phyloP scores from a whole-genome alignment of 1,284 basidiomycete genomes.

The Apiotrichum sp. region DNA sequence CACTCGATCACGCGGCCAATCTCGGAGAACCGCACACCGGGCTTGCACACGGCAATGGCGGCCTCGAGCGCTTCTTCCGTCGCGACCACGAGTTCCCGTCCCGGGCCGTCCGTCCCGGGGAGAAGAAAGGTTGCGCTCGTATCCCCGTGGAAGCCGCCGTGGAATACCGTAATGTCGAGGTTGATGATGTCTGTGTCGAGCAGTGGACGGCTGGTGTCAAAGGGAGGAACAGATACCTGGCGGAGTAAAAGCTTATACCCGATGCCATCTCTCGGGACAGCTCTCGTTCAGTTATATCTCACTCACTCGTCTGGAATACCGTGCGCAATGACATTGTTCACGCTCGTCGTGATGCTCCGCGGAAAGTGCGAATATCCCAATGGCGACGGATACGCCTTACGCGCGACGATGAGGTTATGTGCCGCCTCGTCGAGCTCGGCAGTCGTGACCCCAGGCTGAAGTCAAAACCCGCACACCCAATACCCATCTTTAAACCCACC shows the following conservation, averaged over 20 bases:
- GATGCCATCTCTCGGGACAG: too few species aligned
- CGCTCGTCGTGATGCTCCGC: conserved; percentile 72
- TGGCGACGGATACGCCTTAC: conserved; percentile 81
- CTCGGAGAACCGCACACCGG: conserved; percentile 62
- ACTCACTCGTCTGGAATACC: conserved; percentile 79
- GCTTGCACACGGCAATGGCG: conserved; percentile 70
- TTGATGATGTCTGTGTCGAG: conserved; percentile 76
- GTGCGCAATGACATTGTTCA: conserved; percentile 65
- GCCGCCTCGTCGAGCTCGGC: conserved; percentile 62
- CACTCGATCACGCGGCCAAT: conserved; percentile 72
- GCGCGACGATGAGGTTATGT: conserved; percentile 62
- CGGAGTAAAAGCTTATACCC: too few species aligned
- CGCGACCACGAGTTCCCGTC: conserved; percentile 57
- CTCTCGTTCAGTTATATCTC: not conserved
- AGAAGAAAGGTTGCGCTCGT: conserved; percentile 75
- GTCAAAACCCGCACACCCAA: conserved; percentile 11
- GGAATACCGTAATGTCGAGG: conserved; percentile 73
- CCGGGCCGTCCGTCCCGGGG: conserved; percentile 64
- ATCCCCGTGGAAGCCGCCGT: conserved; percentile 76
- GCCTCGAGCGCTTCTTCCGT: conserved; percentile 63
- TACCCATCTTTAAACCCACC: conserved; percentile 46
- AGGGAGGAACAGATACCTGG: too few species aligned
- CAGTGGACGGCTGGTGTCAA: conserved; percentile 59
- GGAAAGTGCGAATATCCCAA: conserved; percentile 75
- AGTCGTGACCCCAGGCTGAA: conserved; percentile 69